Percentiles rank a stretch among this genome's conserved stretches.
Evolutionary conservation across 1,284 basidiomycete genomes (phyloP).

Genomic region (Apiotrichum brassicae): DNA sequence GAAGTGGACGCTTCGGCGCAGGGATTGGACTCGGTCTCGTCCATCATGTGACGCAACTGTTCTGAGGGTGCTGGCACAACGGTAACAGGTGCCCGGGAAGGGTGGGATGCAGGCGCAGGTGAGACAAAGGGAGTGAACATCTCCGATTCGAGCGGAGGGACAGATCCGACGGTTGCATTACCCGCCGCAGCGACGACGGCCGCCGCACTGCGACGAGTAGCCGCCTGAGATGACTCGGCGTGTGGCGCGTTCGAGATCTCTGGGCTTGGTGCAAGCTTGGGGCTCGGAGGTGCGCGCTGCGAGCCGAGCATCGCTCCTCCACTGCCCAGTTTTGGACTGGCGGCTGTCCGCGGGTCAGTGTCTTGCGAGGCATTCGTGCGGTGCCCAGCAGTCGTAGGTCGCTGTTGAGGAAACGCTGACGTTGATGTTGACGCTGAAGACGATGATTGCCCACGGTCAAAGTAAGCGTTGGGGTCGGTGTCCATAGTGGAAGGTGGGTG

Average conservation of each 20-base stretch:
- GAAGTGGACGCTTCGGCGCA: neutral
- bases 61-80: conserved; percentile 8
- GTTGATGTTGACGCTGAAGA: conserved; percentile 4
- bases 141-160: conserved; percentile 6
- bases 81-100: neutral
- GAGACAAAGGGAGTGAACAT: conserved; percentile 20
- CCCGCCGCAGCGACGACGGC: neutral
- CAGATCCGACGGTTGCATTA: neutral
- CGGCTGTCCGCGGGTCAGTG: conserved; percentile 7
- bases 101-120: conserved; percentile 5
- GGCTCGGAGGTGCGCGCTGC: conserved; percentile 9
- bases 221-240: conserved; percentile 18
- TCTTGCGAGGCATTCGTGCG: conserved; percentile 8
- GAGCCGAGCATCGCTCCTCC: neutral
- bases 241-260: conserved; percentile 7
- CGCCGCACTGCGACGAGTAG: conserved; percentile 3
- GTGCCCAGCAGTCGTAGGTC: conserved; percentile 6
- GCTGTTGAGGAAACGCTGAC: conserved; percentile 10
- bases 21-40: neutral
- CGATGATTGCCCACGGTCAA: conserved; percentile 9
- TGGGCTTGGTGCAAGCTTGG: conserved; percentile 12
- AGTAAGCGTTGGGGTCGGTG: conserved; percentile 18
- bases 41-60: conserved; percentile 12
- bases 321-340: conserved; percentile 9
- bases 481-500: conserved; percentile 9